Evolutionary conservation across 2,329 filamentous ascomycete species (phyloP).

Genomic region (Cercospora sp.): DNA sequence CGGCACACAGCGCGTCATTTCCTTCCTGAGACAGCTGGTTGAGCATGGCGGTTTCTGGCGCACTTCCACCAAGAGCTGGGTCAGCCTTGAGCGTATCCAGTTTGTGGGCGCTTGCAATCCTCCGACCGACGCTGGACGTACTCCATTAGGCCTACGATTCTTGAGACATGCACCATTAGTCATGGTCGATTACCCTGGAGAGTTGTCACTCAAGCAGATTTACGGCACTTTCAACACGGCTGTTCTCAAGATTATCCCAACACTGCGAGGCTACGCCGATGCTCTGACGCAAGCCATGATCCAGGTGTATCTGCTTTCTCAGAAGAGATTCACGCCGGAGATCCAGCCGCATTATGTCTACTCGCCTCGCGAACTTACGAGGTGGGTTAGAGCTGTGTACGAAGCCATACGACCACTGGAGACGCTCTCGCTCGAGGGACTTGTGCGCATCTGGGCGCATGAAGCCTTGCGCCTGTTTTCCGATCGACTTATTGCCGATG

Average conservation of each 20-base stretch:
- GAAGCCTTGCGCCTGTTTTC: conserved; percentile 96
- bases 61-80: conserved; percentile 96
- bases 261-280: conserved; percentile 91
- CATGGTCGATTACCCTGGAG: conserved; percentile 99
- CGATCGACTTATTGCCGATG: conserved; percentile 90
- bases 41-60: conserved; percentile 99
- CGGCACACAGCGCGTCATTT: conserved; percentile 94
- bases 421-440: conserved; percentile 79
- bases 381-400: conserved; percentile 97
- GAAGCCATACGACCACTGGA: conserved; percentile 94
- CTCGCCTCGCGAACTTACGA: conserved; percentile 94
- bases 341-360: conserved; percentile 99
- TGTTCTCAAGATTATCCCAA: conserved; percentile 92
- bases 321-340: conserved; percentile 89
- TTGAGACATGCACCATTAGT: conserved; percentile 95
- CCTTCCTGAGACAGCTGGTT: conserved; percentile 93
- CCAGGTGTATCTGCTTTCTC: conserved; percentile 90
- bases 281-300: conserved; percentile 97
- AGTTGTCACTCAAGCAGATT: conserved; percentile 91
- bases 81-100: conserved; percentile 94
- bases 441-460: conserved; percentile 97
- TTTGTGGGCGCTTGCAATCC: conserved; percentile 99
- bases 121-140: conserved; percentile 94
- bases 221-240: conserved; percentile 98
- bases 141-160: conserved; percentile 88